A percentile compares a stretch with the other conserved stretches of the same genome.
These are phyloP conservation scores for Dichotomopilus funicola DNA, from an alignment of 2,329 filamentous ascomycete genomes.

Conservation along the genomic window DNA sequence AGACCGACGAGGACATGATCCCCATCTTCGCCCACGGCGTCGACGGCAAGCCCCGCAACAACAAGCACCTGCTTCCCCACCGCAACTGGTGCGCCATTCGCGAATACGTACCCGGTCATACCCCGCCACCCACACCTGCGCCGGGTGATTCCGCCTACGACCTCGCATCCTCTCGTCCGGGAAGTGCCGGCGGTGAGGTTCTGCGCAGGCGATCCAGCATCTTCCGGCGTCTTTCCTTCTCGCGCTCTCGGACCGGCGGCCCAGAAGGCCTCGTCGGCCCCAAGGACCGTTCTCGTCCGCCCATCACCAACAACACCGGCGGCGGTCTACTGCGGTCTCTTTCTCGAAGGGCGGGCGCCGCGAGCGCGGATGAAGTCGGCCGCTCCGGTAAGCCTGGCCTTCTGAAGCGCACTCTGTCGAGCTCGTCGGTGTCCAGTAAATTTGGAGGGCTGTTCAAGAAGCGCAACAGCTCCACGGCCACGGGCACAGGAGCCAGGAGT, in stretches of 20 bases:
- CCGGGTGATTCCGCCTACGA: conserved; percentile 50
- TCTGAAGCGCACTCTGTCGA: conserved; percentile 25
- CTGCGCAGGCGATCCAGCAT: conserved; percentile 16
- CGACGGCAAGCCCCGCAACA: conserved; percentile 83
- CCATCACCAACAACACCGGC: conserved; percentile 13
- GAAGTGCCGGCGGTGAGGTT: conserved; percentile 41
- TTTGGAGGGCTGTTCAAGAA: conserved; percentile 35
- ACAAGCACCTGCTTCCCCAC: conserved; percentile 79
- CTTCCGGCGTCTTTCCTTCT: conserved; percentile 29
- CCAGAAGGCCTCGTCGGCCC: conserved; percentile 10
- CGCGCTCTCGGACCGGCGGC: conserved; percentile 11
- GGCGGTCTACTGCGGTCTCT: conserved; percentile 21
- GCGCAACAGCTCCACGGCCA: conserved; percentile 27
- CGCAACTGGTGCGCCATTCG: conserved; percentile 95
- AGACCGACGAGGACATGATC: conserved; percentile 94
- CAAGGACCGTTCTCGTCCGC: conserved; percentile 22
- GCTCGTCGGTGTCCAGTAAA: conserved; percentile 26
- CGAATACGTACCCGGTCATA: conserved; percentile 71
- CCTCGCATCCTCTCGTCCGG: conserved; percentile 33
- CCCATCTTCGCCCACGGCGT: conserved; percentile 86
- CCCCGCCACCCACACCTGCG: conserved; percentile 62
- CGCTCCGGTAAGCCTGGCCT: conserved; percentile 10
- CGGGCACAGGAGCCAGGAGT: conserved; percentile 27
- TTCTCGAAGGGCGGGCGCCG: conserved; percentile 19
- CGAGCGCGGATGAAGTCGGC: conserved; percentile 22